phyloP scores from a whole-genome alignment of 2,329 filamentous ascomycete species.

The Trichoderma gracile region DNA sequence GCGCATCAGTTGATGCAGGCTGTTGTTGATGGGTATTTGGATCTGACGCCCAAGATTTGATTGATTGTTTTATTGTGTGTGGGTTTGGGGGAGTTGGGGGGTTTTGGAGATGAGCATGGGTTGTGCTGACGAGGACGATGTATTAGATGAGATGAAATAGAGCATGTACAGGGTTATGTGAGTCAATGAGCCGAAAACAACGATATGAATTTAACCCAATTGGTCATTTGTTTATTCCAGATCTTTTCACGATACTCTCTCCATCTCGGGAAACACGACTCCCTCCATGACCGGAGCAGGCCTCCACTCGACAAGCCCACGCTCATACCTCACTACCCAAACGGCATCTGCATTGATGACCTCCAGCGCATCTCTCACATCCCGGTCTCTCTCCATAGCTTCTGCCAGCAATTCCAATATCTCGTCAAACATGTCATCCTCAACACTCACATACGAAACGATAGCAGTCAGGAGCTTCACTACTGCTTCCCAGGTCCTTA shows the following conservation, averaged over 20 bases:
- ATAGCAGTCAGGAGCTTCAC: constrained; percentile 60
- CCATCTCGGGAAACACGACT: constrained; percentile 41
- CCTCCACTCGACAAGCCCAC: constrained; percentile 42
- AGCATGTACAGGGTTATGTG: background rate
- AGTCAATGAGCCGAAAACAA: background rate
- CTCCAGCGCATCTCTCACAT: constrained; percentile 61
- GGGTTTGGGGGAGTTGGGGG: too few species aligned
- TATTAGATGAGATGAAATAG: background rate
- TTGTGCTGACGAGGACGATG: background rate
- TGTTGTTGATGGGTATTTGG: constrained; percentile 73
- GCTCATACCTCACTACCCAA: constrained; percentile 64
- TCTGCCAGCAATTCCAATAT: constrained; percentile 63
- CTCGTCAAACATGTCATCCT: constrained; percentile 70
- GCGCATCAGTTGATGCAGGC: constrained; percentile 84
- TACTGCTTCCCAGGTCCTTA: constrained; percentile 65
- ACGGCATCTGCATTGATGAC: constrained; percentile 71
- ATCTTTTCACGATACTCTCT: constrained; percentile 22
- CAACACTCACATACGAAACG: constrained; percentile 63
- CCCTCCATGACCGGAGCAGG: constrained; percentile 47
- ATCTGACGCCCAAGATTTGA: constrained; percentile 54
- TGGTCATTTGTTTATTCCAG: too few species aligned
- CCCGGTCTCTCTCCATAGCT: constrained; percentile 45
- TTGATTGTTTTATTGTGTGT: too few species aligned
- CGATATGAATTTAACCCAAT: too few species aligned
- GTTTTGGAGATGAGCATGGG: too few species aligned